A percentile compares a stretch with the other conserved stretches of the same genome.
Evolutionary conservation across 345 rosid species (phyloP).

Genomic region (Reutealis trisperma): DNA sequence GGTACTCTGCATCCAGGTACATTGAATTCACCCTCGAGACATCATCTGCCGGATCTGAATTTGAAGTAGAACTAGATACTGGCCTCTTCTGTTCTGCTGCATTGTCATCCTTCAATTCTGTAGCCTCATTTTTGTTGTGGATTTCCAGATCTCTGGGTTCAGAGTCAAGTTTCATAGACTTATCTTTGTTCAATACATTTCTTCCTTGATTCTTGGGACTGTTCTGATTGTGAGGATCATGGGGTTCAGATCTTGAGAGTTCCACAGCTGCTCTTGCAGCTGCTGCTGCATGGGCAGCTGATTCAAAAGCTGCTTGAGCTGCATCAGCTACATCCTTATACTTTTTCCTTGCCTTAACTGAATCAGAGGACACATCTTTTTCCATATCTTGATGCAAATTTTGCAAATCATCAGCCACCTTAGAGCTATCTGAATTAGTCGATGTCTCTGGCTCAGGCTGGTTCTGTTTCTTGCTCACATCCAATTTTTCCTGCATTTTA

Average conservation of each 20-base stretch:
- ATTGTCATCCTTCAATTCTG: constrained; percentile 21
- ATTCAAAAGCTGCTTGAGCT: constrained; percentile 88
- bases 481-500: constrained; percentile 36
- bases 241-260: constrained; percentile 65
- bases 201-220: constrained; percentile 21
- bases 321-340: constrained; percentile 92
- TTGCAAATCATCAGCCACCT: constrained; percentile 7
- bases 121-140: constrained; percentile 14
- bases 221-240: constrained; percentile 41
- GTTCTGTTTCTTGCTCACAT: constrained; percentile 6
- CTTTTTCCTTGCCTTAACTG: constrained; percentile 40
- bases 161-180: constrained; percentile 16
- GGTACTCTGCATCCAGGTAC: constrained; percentile 46
- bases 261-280: constrained; percentile 96
- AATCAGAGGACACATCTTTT: constrained; percentile 34
- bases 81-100: constrained; percentile 35
- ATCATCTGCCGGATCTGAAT: constrained; percentile 36
- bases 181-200: constrained; percentile 6
- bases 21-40: constrained; percentile 25
- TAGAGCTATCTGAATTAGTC: constrained; percentile 19
- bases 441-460: constrained; percentile 3
- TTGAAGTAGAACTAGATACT: constrained; percentile 37
- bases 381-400: constrained; percentile 15
- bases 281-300: constrained; percentile 82
- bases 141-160: constrained; percentile 15